Base-by-base conservation (phyloP, 495 filamentous ascomycete genomes). In the Lophiostoma macrostomum region DNA sequence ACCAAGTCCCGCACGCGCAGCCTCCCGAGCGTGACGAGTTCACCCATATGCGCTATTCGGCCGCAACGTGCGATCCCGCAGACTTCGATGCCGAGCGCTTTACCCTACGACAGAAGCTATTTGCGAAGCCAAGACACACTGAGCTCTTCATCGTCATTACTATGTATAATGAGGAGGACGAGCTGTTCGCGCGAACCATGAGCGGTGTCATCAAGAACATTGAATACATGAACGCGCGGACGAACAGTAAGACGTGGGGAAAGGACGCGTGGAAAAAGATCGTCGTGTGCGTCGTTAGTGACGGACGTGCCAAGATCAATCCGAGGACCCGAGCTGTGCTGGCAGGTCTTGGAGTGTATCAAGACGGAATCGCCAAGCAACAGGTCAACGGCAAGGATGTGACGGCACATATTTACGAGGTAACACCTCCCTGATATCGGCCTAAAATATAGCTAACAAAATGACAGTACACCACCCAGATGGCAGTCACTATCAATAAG, bases 201-300 rank as follows among this genome's bases (percentile, higher is more conserved):
- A 88, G 85, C 6, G 94, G 94, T 71, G 91, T 99, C 0, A 86
- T 97, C 74, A 96, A 96, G 73, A 99, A 99, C 66, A 86, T 99
- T 59, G 88, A 96, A 70, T 88, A 90, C 73, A 94, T 99, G 88
- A 95, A 91, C 73, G 88, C 82, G 30, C 78, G 91, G 29, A 86
- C 84, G 5, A 85, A 83, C 59, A 95, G 90, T 68, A 94, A 91
- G 71, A 99, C 91, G 0, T 99, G 94, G 94, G 94, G 94, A 51
- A 90, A 88, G 69, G 93, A 99, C 63, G 89, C 91, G 4, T 99
- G 94, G 94, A 97, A 97, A 74, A 97, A 97, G 75, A 95, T 99
- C 56, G 94, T 99, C 11, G 94, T 99, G 13, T 99, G 94, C 66
- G 83, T 99, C 16, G 91, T 99, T 50, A 96, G 91, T 56, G 94